A percentile compares a stretch with the other conserved stretches of the same genome.
These are phyloP conservation scores for Tripidium arundinaceum DNA, from an alignment of 202 grass and related monocot genomes.

Conservation along the genomic window DNA sequence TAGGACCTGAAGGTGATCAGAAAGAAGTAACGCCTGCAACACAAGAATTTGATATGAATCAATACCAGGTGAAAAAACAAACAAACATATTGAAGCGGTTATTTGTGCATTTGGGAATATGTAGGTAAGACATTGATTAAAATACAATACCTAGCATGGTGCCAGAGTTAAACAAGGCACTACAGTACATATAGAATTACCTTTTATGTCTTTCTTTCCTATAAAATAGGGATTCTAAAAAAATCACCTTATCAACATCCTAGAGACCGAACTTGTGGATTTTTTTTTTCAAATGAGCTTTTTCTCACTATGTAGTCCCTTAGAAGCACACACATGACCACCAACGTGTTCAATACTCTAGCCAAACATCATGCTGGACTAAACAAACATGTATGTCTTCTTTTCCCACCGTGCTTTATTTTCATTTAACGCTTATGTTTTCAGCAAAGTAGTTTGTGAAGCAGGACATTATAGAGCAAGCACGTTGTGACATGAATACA, in stretches of 20 bases:
- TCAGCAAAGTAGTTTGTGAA: neutral
- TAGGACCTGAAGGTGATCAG: conserved; percentile 90
- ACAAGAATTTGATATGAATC: neutral
- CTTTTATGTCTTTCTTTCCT: neutral
- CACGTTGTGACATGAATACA: conserved; percentile 5
- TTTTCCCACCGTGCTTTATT: neutral
- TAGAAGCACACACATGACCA: neutral
- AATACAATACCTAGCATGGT: conserved; percentile 6
- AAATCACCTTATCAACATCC: neutral
- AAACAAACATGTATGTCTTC: neutral
- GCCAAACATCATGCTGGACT: conserved; percentile 13
- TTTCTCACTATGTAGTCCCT: neutral
- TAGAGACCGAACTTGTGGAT: neutral
- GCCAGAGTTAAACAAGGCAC: neutral
- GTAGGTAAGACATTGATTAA: conserved; percentile 4
- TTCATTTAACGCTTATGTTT: conserved; percentile 4
- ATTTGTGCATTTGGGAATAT: neutral
- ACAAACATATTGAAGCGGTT: neutral
- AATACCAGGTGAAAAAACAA: neutral
- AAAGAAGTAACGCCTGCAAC: conserved; percentile 91
- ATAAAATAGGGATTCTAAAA: neutral
- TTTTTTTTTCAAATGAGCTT: neutral
- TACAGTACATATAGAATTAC: neutral
- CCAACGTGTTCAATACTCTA: neutral
- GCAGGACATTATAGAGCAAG: neutral